Evolutionary conservation across 805 yeast genomes (phyloP), one percentile per base, ranked within the genome.

Genomic region (Candida parachauliodes): DNA sequence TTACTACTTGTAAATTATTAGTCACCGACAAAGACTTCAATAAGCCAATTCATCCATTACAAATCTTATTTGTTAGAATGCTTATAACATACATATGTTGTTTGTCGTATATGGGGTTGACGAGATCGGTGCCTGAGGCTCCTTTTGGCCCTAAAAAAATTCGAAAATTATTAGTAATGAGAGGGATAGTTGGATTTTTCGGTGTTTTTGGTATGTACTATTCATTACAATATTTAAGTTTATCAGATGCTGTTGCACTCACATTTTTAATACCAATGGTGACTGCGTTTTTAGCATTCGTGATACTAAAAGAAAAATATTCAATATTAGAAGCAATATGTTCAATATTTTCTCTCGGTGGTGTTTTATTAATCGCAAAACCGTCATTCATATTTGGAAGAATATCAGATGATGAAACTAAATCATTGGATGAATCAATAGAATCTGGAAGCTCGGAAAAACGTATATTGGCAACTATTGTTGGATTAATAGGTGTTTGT

Each of bases 161-260:
- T 26, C 64, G 95, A 10, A 50, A 56, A 35, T 66, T 76, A 48
- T 60, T 88, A 41, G 53, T 76, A 0, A 32, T 74, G 4, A 67
- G 96, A 43, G 96, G 96, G 0, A 34, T 71, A 1, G 68, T 78
- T 11, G 97, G 97, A 5, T 85, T 65, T 48, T 55, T 83, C 40
- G 95, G 95, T 3, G 94, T 88, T 5, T 81, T 81, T 51, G 82
- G 91, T 3, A 66, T 84, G 52, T 88, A 86, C 57, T 85, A 70
- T 54, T 77, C 95, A 1, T 62, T 88, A 45, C 70, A 77, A 61
- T 85, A 83, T 50, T 66, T 88, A 32, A 75, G 86, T 35, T 72
- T 88, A 5, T 80, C 89, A 8, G 96, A 88, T 52, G 85, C 94
- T 0, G 81, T 86, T 1, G 81, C 84, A 11, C 81, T 88, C 35